phyloP scores from a whole-genome alignment of 352 stramenopile genomes.

The Globisporangium uncinulatum region DNA sequence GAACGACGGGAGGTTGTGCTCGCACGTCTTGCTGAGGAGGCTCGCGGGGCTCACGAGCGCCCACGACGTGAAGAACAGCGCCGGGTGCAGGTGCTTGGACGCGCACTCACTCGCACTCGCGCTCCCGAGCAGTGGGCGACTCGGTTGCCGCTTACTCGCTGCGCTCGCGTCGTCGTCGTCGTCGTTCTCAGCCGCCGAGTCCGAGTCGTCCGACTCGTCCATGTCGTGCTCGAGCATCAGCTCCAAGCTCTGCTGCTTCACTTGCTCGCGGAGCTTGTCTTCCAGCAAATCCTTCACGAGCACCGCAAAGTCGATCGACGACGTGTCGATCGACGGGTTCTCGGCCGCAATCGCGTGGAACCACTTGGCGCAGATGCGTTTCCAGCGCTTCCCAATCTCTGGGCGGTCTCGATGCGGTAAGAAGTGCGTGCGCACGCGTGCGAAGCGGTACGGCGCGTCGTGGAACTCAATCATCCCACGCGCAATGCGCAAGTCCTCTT shows the following conservation, averaged over 20 bases:
- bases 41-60: constrained; percentile 59
- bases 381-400: constrained; percentile 68
- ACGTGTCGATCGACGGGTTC: constrained; percentile 21
- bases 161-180: too few relatives aligned
- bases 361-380: constrained; percentile 32
- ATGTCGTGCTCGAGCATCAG: constrained; percentile 2
- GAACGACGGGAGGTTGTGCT: constrained; percentile 81
- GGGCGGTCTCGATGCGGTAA: constrained; percentile 62
- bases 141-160: background rate
- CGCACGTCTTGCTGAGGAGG: constrained; percentile 62
- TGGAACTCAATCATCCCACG: constrained; percentile 64
- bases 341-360: constrained; percentile 20
- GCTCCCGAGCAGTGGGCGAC: background rate
- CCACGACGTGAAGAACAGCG: constrained; percentile 84
- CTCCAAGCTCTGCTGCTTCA: constrained; percentile 11
- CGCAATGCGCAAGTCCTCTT: constrained; percentile 75
- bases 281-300: constrained; percentile 53
- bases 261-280: constrained; percentile 34
- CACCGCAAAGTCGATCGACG: constrained; percentile 40
- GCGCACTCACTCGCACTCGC: constrained; percentile 22
- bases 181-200: constrained; percentile 12
- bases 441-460: constrained; percentile 58
- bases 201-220: background rate
- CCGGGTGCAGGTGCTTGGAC: constrained; percentile 66
- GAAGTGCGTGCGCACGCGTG: constrained; percentile 43